These are phyloP conservation scores for Neofusicoccum cordaticola DNA, from an alignment of 2,329 filamentous ascomycete genomes.

Conservation along the genomic window DNA sequence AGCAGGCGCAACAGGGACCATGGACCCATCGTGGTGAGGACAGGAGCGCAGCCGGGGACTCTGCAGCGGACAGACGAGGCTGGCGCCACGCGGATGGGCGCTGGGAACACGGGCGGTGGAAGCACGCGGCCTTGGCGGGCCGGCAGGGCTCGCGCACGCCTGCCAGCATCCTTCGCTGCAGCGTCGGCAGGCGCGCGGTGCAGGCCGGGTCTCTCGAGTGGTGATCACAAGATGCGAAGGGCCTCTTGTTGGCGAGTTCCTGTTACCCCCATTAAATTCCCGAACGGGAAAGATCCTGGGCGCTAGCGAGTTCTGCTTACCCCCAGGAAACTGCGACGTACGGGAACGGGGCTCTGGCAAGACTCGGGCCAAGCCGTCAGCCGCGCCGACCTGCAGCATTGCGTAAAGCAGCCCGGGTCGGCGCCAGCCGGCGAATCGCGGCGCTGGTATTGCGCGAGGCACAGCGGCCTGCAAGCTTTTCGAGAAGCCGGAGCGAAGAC, in stretches of 20 bases:
- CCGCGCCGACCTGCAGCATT: background rate
- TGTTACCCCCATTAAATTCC: constrained; percentile 17
- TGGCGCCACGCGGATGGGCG: constrained; percentile 6
- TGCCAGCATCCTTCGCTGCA: too few relatives aligned
- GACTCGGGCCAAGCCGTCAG: background rate
- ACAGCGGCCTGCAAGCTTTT: too few relatives aligned
- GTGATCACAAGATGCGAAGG: constrained; percentile 17
- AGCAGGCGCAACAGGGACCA: constrained; percentile 3
- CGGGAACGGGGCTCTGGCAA: constrained; percentile 9
- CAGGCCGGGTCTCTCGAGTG: background rate
- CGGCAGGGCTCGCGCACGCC: too few relatives aligned
- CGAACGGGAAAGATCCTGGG: constrained; percentile 11
- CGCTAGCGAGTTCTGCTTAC: constrained; percentile 16
- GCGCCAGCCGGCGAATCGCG: too few relatives aligned
- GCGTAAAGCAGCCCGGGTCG: background rate
- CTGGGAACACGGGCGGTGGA: background rate
- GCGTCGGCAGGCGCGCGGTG: too few relatives aligned
- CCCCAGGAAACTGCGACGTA: constrained; percentile 10
- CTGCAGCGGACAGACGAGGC: background rate
- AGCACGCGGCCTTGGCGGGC: too few relatives aligned
- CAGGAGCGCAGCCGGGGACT: background rate
- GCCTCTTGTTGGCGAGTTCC: constrained; percentile 7
- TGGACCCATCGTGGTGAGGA: background rate
- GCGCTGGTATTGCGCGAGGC: too few relatives aligned
- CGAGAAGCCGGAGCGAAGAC: background rate